phyloP scores from a whole-genome alignment of 2,329 filamentous ascomycete genomes.

The Curvularia verruculosa region DNA sequence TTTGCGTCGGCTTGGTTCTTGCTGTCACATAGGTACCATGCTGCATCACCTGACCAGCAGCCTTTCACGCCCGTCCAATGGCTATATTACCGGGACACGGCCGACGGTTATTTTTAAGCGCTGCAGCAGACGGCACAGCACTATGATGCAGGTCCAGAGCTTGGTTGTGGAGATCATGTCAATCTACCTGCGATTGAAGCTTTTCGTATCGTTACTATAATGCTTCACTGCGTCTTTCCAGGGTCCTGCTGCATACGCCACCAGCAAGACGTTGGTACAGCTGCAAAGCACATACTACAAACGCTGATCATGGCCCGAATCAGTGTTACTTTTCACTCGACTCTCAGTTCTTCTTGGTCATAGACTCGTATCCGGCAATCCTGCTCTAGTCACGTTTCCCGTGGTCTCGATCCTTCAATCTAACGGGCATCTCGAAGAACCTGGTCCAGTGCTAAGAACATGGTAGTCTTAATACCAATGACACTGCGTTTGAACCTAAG shows the following conservation, averaged over 20 bases:
- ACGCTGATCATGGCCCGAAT: neutral
- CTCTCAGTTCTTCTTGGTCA: neutral
- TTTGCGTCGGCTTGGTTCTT: constrained; percentile 3
- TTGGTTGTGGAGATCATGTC: constrained; percentile 19
- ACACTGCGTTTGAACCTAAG: constrained; percentile 30
- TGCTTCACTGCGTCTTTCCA: constrained; percentile 21
- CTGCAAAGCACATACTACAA: constrained; percentile 6
- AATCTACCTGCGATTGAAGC: constrained; percentile 39
- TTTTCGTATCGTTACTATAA: constrained; percentile 44
- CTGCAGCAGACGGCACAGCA: constrained; percentile 10
- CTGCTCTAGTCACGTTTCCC: constrained; percentile 12
- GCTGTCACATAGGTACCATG: constrained; percentile 5
- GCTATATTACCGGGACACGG: constrained; percentile 28
- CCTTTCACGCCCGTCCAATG: constrained; percentile 22
- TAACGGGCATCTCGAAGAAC: constrained; percentile 23
- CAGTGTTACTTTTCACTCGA: neutral
- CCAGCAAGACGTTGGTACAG: constrained; percentile 4
- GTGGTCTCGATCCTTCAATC: constrained; percentile 31
- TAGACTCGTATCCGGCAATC: neutral
- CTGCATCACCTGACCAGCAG: constrained; percentile 37
- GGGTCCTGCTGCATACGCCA: constrained; percentile 11
- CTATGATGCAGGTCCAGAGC: constrained; percentile 27
- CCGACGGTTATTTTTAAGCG: constrained; percentile 38
- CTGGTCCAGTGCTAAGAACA: constrained; percentile 24
- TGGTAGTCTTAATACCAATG: constrained; percentile 28